Evolutionary conservation across 2,329 filamentous ascomycete genomes (phyloP), one percentile per base, ranked within the genome.

Genomic region (Beauveria varroae): DNA sequence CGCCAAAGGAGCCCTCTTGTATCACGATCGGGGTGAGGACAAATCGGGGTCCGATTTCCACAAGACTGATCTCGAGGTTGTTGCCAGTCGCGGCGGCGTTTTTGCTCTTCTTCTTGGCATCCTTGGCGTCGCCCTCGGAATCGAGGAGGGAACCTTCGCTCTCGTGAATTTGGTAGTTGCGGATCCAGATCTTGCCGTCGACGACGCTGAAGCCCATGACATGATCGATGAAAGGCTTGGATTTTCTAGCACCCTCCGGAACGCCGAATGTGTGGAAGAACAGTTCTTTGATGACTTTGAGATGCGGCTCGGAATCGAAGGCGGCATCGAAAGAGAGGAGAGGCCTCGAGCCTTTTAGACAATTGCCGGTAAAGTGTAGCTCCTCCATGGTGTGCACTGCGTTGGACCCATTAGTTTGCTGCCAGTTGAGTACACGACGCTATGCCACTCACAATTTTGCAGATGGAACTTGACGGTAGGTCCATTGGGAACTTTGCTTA

Each of bases 331-430:
- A 99, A 41, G 91, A 95, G 61, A 99, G 86, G 44, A 99, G 81
- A 1, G 95, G 93, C 41, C 95, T 82, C 30, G 91, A 95, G 63
- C 95, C 95, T 77, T 96, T 97, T 64, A 98, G 79, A 73, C 93
- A 97, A 79, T 99, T 99, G 59, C 95, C 95, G 18, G 92, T 93
- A 74, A 99, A 98, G 71, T 96, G 91, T 41, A 99, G 81, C 75
- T 99, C 95, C 71, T 93, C 91, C 91, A 96, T 96, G 10, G 93
- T 97, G 77, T 97, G 93, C 71, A 97, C 83, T 90, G 67, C 50
- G n/a, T 22, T 16, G 9, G 26, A 20, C 5, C 16, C 47, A 61
- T 75, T 67, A 74, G 71, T 54, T 24, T 52, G 26, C 28, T 37
- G 26, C 6, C 49, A 26, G 5, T 44, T 18, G 8, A 6, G 57